Evolutionary conservation across 768 basidiomycete species (phyloP).

Genomic region (Mycena pura): DNA sequence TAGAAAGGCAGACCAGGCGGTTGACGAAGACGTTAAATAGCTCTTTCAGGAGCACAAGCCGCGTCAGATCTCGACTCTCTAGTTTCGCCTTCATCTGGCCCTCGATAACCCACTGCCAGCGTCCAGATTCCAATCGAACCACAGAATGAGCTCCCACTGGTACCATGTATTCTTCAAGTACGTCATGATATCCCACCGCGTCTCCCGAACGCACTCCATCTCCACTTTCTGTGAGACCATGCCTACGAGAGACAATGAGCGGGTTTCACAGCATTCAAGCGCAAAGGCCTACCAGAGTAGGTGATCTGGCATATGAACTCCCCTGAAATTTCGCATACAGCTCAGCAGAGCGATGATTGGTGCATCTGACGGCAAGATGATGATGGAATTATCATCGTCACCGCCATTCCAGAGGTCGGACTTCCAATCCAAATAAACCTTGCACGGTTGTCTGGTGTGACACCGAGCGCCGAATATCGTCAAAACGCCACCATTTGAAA

Average conservation of each 20-base stretch:
- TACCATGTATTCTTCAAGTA: not conserved
- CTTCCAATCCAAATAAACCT: no score
- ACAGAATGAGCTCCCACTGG: no score
- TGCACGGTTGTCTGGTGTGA: conserved; percentile 21
- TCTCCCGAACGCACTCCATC: conserved; percentile 18
- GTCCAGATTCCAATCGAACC: no score
- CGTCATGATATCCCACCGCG: not conserved
- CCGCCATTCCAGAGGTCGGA: no score
- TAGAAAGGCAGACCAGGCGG: conserved; percentile 29
- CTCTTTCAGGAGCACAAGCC: conserved; percentile 34
- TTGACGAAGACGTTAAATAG: conserved; percentile 38
- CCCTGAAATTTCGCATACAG: conserved; percentile 22
- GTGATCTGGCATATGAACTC: no score
- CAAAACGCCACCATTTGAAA: conserved; percentile 26
- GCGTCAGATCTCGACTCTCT: conserved; percentile 28
- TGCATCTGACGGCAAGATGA: no score
- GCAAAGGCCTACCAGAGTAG: no score
- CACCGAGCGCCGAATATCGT: conserved; percentile 8
- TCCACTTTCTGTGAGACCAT: conserved; percentile 20
- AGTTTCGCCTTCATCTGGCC: no score
- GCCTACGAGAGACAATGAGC: conserved; percentile 15
- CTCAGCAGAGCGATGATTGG: conserved; percentile 28
- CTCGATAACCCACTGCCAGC: not conserved
- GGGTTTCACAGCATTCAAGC: no score
- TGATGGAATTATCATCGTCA: no score